A percentile compares a stretch with the other conserved stretches of the same genome.
These are phyloP conservation scores for Penicillium sp. DNA, from an alignment of 2,329 filamentous ascomycete species.

Conservation along the genomic window DNA sequence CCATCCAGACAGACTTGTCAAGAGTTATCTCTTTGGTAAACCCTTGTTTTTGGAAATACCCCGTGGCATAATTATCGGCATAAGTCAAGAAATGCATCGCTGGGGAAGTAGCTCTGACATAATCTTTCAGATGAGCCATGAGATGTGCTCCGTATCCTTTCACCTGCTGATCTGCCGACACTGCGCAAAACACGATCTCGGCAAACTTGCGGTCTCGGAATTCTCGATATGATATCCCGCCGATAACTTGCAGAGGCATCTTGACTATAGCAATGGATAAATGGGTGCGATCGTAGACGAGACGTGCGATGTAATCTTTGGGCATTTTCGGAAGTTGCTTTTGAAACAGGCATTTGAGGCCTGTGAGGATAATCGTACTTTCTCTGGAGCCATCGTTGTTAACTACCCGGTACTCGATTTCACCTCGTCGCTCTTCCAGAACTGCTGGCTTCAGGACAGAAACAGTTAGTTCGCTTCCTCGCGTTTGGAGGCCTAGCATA, in stretches of 20 bases:
- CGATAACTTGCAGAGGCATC: conserved; percentile 88
- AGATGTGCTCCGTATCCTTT: conserved; percentile 97
- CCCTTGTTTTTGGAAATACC: conserved; percentile 98
- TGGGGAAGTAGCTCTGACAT: conserved; percentile 91
- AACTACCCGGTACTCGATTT: conserved; percentile 95
- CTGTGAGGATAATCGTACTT: conserved; percentile 89
- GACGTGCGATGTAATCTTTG: conserved; percentile 94
- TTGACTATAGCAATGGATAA: too few species aligned
- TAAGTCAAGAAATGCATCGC: conserved; percentile 99
- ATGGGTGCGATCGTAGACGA: conserved; percentile 96
- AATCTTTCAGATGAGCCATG: conserved; percentile 97
- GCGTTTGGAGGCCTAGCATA: too few species aligned
- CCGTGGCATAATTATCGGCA: conserved; percentile 97
- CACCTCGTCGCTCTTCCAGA: conserved; percentile 85
- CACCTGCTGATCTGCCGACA: conserved; percentile 95
- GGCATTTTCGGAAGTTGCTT: conserved; percentile 99
- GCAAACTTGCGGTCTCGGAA: conserved; percentile 88
- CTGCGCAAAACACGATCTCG: conserved; percentile 98
- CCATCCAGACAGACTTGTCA: conserved; percentile 91
- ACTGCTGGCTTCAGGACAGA: too few species aligned
- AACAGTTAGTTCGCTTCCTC: too few species aligned
- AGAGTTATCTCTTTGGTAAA: conserved; percentile 98
- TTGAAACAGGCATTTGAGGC: conserved; percentile 96
- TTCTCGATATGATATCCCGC: conserved; percentile 82
- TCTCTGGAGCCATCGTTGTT: conserved; percentile 91